These are phyloP conservation scores for Fraxinus pennsylvanica DNA, from an alignment of 257 asterid genomes.

Conservation along the genomic window DNA sequence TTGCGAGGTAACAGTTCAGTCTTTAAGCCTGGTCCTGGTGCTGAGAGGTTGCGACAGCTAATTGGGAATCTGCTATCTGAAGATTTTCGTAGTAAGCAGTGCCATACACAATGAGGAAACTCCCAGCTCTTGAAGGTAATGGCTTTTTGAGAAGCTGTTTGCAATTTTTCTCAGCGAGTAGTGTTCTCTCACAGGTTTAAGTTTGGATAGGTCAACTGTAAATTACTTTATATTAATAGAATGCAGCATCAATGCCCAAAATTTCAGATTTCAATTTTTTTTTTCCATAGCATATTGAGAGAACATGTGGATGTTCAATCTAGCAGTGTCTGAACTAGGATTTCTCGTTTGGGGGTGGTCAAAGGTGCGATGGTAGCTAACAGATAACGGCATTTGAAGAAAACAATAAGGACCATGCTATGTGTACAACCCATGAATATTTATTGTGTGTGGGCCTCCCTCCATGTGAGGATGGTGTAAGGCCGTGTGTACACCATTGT, in stretches of 20 bases:
- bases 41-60: constrained; percentile 61
- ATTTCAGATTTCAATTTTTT: neutral
- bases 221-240: constrained; percentile 39
- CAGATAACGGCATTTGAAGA: no score
- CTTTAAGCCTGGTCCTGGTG: constrained; percentile 78
- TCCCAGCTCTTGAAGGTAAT: neutral
- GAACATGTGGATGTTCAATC: no score
- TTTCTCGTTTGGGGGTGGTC: no score
- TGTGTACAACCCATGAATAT: no score
- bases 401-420: no score
- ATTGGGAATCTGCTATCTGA: constrained; percentile 58
- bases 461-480: no score
- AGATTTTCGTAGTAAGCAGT: constrained; percentile 55
- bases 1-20: constrained; percentile 68
- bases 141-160: constrained; percentile 32
- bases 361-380: no score
- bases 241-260: neutral
- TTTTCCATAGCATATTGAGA: neutral
- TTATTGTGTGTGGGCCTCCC: no score
- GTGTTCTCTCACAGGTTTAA: constrained; percentile 33
- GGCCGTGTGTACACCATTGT: no score
- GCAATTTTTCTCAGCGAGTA: constrained; percentile 40
- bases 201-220: constrained; percentile 41
- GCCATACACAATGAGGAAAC: constrained; percentile 33
- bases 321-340: no score